Evolutionary conservation across 1,284 basidiomycete species (phyloP).

Genomic region (Austropuccinia psidii): DNA sequence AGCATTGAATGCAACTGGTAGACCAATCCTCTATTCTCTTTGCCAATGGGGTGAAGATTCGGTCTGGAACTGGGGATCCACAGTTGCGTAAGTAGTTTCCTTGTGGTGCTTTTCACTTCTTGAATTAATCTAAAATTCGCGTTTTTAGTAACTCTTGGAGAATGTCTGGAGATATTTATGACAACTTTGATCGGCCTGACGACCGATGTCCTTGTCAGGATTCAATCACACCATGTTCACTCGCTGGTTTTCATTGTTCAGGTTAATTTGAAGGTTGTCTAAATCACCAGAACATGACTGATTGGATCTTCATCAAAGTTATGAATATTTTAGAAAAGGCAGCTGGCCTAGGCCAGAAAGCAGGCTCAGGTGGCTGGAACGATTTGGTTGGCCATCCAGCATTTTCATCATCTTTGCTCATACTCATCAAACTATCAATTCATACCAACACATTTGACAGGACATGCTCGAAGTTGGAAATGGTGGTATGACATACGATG

Average conservation of each 20-base stretch:
- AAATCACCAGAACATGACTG: no score
- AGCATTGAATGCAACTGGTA: slow-evolving; percentile 52
- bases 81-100: slow-evolving; percentile 4
- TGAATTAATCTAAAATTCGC: neutral
- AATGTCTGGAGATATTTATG: slow-evolving; percentile 25
- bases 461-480: slow-evolving; percentile 35
- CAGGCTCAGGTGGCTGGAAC: slow-evolving; percentile 23
- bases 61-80: slow-evolving; percentile 52
- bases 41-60: slow-evolving; percentile 56
- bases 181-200: slow-evolving; percentile 29
- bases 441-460: neutral
- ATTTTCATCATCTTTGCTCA: neutral
- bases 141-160: slow-evolving; percentile 31
- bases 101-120: neutral
- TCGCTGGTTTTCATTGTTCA: slow-evolving; percentile 32
- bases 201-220: slow-evolving; percentile 34
- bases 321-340: slow-evolving; percentile 37
- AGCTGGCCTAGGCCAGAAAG: slow-evolving; percentile 29
- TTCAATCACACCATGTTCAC: slow-evolving; percentile 7
- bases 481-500: slow-evolving; percentile 33
- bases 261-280: neutral
- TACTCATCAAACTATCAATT: neutral
- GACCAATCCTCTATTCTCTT: slow-evolving; percentile 54
- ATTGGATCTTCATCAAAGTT: neutral
- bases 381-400: slow-evolving; percentile 11